A percentile compares a stretch with the other conserved stretches of the same genome.
phyloP scores from a whole-genome alignment of 2,329 filamentous ascomycete species.

The Shiraia bambusicola region DNA sequence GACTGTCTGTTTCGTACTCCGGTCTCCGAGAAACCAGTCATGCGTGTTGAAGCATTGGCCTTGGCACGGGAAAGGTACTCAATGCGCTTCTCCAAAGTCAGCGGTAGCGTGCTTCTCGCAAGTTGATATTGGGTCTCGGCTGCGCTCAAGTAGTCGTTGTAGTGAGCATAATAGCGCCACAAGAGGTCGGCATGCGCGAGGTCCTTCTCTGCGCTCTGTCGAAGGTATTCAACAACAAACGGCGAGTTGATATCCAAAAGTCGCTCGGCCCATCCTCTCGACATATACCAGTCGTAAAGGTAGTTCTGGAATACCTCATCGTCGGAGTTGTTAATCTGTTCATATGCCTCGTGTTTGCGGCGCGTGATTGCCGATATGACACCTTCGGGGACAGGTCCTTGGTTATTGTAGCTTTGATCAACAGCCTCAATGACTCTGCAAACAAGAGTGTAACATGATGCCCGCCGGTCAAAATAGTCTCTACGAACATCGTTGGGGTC shows the following conservation, averaged over 20 bases:
- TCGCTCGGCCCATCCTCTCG: slow-evolving; percentile 79
- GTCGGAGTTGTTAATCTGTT: slow-evolving; percentile 80
- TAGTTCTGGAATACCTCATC: slow-evolving; percentile 96
- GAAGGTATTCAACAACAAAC: slow-evolving; percentile 83
- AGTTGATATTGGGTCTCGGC: slow-evolving; percentile 83
- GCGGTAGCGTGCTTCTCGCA: slow-evolving; percentile 76
- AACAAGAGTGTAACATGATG: slow-evolving; percentile 82
- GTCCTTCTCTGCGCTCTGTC: slow-evolving; percentile 71
- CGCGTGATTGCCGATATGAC: slow-evolving; percentile 73
- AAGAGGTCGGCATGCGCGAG: slow-evolving; percentile 83
- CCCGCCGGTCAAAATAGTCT: slow-evolving; percentile 68
- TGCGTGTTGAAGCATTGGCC: slow-evolving; percentile 85
- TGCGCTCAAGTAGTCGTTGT: slow-evolving; percentile 80
- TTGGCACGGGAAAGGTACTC: slow-evolving; percentile 88
- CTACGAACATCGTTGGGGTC: slow-evolving; percentile 68
- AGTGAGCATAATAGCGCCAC: slow-evolving; percentile 88
- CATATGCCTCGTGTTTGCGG: slow-evolving; percentile 84
- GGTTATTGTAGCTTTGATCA: slow-evolving; percentile 67
- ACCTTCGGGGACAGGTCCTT: slow-evolving; percentile 76
- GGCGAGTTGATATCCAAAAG: slow-evolving; percentile 81
- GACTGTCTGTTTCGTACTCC: slow-evolving; percentile 61
- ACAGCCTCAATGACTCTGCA: slow-evolving; percentile 78
- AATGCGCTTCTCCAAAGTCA: slow-evolving; percentile 83
- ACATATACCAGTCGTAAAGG: slow-evolving; percentile 97
- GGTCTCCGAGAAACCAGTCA: slow-evolving; percentile 65